phyloP scores from a whole-genome alignment of 495 filamentous ascomycete genomes.

The Staphylotrichum tortipilum region DNA sequence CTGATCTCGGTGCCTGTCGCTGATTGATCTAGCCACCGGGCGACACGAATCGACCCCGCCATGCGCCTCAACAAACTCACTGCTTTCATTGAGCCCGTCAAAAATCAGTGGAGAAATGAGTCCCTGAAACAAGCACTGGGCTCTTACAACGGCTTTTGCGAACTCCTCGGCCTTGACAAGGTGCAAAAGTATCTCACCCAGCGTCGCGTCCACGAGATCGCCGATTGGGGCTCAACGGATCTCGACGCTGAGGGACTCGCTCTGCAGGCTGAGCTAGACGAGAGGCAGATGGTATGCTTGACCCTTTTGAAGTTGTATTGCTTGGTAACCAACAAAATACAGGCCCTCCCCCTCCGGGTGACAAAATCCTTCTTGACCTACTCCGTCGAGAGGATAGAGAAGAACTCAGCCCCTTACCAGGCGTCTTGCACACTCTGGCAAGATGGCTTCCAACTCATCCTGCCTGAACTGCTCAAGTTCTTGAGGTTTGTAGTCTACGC shows the following conservation, averaged over 20 bases:
- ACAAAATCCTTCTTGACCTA: conserved; percentile 86
- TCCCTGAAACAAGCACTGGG: conserved; percentile 57
- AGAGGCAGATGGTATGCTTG: conserved; percentile 55
- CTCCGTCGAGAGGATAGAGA: conserved; percentile 80
- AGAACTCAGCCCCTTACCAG: conserved; percentile 54
- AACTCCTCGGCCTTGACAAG: conserved; percentile 66
- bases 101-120: conserved; percentile 68
- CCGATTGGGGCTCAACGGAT: conserved; percentile 70
- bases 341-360: conserved; percentile 60
- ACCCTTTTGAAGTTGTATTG: background rate
- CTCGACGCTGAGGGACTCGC: conserved; percentile 72
- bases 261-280: conserved; percentile 66
- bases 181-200: conserved; percentile 70
- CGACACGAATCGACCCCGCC: conserved; percentile 60
- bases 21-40: conserved; percentile 56
- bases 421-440: conserved; percentile 74
- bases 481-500: conserved; percentile 55
- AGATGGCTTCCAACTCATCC: conserved; percentile 68
- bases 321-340: conserved; percentile 34
- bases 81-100: conserved; percentile 69
- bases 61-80: conserved; percentile 55
- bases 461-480: conserved; percentile 80
- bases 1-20: conserved; percentile 11
- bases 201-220: conserved; percentile 62
- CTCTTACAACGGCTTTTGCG: conserved; percentile 72